phyloP scores from a whole-genome alignment of 768 basidiomycete genomes.

The Boletus pseudopeckii region DNA sequence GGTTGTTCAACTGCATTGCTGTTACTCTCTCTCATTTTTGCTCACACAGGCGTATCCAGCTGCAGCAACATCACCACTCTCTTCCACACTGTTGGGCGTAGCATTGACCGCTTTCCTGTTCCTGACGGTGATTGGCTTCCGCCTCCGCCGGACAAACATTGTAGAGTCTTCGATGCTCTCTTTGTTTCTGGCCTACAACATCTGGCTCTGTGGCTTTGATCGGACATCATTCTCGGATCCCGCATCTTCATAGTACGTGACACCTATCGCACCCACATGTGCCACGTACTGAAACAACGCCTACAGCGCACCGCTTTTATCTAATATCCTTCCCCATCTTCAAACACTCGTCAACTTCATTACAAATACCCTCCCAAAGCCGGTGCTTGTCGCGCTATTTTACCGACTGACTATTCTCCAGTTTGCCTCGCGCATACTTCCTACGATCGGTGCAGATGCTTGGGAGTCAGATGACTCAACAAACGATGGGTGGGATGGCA shows the following conservation, averaged over 20 bases:
- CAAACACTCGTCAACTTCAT: conserved; percentile 78
- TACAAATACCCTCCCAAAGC: conserved; percentile 81
- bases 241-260: conserved; percentile 71
- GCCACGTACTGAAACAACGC: conserved; percentile 7
- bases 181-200: conserved; percentile 84
- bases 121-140: conserved; percentile 89
- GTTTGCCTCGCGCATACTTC: conserved; percentile 76
- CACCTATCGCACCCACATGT: neutral
- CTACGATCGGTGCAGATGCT: conserved; percentile 77
- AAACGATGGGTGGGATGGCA: conserved; percentile 62
- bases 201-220: conserved; percentile 87
- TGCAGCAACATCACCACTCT: conserved; percentile 78
- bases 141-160: conserved; percentile 83
- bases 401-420: conserved; percentile 82
- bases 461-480: conserved; percentile 69
- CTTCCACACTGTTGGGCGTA: conserved; percentile 85
- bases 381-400: conserved; percentile 71
- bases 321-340: conserved; percentile 78
- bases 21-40: conserved; percentile 9
- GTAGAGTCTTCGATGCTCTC: conserved; percentile 88
- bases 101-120: conserved; percentile 88
- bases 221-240: conserved; percentile 69
- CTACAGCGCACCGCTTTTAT: conserved; percentile 65
- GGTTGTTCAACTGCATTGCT: conserved; percentile 30
- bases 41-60: conserved; percentile 73